phyloP scores from a whole-genome alignment of 352 stramenopile genomes.

The Phytophthora cryptogea region DNA sequence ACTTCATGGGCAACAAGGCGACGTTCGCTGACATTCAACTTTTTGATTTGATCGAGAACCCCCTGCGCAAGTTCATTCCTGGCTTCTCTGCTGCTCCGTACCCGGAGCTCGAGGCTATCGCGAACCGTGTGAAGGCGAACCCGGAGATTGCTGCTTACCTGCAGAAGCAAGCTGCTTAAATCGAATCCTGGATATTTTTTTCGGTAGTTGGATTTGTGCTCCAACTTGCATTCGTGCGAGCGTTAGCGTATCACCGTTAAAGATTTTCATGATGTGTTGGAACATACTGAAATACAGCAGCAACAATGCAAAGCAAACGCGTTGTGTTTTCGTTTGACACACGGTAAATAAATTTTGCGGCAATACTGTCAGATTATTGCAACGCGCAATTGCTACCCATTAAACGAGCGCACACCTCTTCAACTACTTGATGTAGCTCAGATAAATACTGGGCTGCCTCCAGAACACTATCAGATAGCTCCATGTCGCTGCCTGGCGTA shows the following conservation, averaged over 20 bases:
- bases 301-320: no score
- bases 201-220: neutral
- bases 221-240: no score
- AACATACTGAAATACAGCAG: no score
- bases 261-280: no score
- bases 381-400: slow-evolving; percentile 49
- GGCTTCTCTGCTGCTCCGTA: slow-evolving; percentile 34
- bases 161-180: slow-evolving; percentile 26
- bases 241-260: no score
- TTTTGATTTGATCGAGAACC: slow-evolving; percentile 49
- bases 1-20: slow-evolving; percentile 41
- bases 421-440: slow-evolving; percentile 43
- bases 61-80: slow-evolving; percentile 24
- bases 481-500: slow-evolving; percentile 12
- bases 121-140: slow-evolving; percentile 39
- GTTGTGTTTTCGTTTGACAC: no score
- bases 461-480: slow-evolving; percentile 24
- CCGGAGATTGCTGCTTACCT: slow-evolving; percentile 40
- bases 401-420: slow-evolving; percentile 45
- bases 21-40: slow-evolving; percentile 48
- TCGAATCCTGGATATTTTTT: neutral
- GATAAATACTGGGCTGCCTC: slow-evolving; percentile 24
- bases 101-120: slow-evolving; percentile 43
- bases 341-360: no score
- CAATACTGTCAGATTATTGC: slow-evolving; percentile 25